These are phyloP conservation scores for Citrus reticulata DNA, from an alignment of 345 rosid species.

Conservation along the genomic window DNA sequence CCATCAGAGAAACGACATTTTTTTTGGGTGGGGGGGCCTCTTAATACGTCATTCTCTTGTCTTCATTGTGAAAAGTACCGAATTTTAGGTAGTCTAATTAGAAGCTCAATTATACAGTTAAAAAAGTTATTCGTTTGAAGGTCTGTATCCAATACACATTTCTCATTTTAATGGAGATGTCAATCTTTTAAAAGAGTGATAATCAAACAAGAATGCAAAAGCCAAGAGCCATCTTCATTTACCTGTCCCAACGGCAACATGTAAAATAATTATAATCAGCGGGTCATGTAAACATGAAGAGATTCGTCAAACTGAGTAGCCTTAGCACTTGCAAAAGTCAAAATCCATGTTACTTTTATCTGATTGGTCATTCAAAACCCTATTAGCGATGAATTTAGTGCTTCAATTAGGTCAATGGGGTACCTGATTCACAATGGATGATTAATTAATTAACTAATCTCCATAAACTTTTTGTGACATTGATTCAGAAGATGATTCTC, in stretches of 20 bases:
- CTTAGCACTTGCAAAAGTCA: constrained; percentile 23
- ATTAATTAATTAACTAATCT: background rate
- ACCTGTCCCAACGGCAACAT: too few species aligned
- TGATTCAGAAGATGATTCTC: background rate
- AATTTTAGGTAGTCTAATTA: background rate
- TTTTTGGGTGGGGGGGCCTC: background rate
- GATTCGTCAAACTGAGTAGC: constrained; percentile 23
- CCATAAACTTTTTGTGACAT: background rate
- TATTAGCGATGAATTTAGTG: constrained; percentile 33
- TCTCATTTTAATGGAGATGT: too few species aligned
- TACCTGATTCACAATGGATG: background rate
- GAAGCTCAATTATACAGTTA: too few species aligned
- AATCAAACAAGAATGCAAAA: too few species aligned
- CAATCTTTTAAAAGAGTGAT: too few species aligned
- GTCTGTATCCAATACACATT: too few species aligned
- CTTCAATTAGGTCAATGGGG: constrained; percentile 27
- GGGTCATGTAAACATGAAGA: constrained; percentile 7
- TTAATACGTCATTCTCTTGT: constrained; percentile 5
- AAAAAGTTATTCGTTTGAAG: too few species aligned
- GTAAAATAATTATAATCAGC: background rate
- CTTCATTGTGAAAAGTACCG: background rate
- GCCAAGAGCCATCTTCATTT: too few species aligned
- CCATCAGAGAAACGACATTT: background rate
- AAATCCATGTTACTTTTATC: constrained; percentile 22
- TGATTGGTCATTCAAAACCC: constrained; percentile 24